Percentiles rank a stretch among this genome's conserved stretches.
Evolutionary conservation across 2,329 filamentous ascomycete genomes (phyloP).

Genomic region (Clonostachys sp.): DNA sequence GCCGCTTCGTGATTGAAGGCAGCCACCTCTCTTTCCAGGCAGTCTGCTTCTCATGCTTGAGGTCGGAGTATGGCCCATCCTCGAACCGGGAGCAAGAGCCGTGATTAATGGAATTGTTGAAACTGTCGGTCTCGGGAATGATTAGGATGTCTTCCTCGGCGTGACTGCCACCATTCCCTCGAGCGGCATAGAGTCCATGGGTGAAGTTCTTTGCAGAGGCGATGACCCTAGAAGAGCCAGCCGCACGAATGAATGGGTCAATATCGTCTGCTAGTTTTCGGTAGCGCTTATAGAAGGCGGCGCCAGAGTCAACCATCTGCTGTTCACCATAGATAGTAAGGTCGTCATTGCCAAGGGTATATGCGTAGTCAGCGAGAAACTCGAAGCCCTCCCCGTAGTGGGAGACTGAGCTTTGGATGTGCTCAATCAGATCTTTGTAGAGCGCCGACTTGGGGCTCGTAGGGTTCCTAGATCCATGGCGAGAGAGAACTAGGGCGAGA

Average conservation of each 20-base stretch:
- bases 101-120: conserved; percentile 82
- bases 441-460: conserved; percentile 60
- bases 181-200: conserved; percentile 59
- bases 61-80: conserved; percentile 40
- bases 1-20: conserved; percentile 59
- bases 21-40: conserved; percentile 62
- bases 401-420: conserved; percentile 54
- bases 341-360: conserved; percentile 65
- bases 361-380: conserved; percentile 70
- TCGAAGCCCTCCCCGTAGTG: conserved; percentile 59
- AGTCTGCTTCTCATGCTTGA: conserved; percentile 45
- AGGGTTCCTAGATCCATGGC: conserved; percentile 81
- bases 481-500: conserved; percentile 76
- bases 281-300: conserved; percentile 74
- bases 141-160: conserved; percentile 56
- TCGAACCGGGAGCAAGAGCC: conserved; percentile 69
- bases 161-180: conserved; percentile 28
- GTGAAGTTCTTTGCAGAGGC: conserved; percentile 74
- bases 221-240: conserved; percentile 67
- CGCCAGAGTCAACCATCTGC: conserved; percentile 70
- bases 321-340: conserved; percentile 63
- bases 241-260: conserved; percentile 68
- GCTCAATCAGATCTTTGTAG: conserved; percentile 61
- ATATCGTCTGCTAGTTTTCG: conserved; percentile 48
- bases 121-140: conserved; percentile 60